These are phyloP conservation scores for Aspergillus conjunctus DNA, from an alignment of 495 filamentous ascomycete genomes.

Conservation along the genomic window DNA sequence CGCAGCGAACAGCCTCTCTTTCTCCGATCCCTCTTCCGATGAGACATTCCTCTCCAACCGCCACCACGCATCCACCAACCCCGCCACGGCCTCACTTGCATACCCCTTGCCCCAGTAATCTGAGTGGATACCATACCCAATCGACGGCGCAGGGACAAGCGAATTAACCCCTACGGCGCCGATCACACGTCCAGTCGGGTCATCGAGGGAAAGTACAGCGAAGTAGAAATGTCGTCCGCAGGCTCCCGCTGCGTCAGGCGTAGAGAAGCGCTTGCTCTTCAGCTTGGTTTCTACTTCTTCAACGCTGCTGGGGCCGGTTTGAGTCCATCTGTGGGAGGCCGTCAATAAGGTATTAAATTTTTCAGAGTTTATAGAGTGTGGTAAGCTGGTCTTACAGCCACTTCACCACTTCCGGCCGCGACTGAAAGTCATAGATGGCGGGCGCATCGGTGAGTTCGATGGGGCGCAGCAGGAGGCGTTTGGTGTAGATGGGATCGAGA, in stretches of 20 bases:
- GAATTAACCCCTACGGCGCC: conserved; percentile 4
- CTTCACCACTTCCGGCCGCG: not conserved
- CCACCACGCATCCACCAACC: not conserved
- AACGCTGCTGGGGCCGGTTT: not conserved
- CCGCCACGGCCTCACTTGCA: conserved; percentile 4
- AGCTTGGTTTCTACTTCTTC: not conserved
- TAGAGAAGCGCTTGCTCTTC: not conserved
- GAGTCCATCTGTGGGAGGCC: not conserved
- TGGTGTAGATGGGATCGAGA: not conserved
- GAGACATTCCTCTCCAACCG: not conserved
- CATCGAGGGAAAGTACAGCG: not conserved
- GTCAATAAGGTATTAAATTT: no score
- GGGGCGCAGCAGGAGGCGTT: conserved; percentile 1
- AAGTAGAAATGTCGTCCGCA: not conserved
- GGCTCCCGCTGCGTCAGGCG: not conserved
- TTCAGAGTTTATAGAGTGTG: not conserved
- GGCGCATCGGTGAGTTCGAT: not conserved
- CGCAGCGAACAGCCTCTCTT: not conserved
- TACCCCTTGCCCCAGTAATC: conserved; percentile 12
- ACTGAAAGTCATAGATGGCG: not conserved
- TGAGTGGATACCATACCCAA: conserved; percentile 2
- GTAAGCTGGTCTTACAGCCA: not conserved
- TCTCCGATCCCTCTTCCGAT: not conserved
- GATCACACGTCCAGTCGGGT: not conserved
- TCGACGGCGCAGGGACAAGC: not conserved